phyloP scores from a whole-genome alignment of 768 basidiomycete genomes.

The Boletus edulis region DNA sequence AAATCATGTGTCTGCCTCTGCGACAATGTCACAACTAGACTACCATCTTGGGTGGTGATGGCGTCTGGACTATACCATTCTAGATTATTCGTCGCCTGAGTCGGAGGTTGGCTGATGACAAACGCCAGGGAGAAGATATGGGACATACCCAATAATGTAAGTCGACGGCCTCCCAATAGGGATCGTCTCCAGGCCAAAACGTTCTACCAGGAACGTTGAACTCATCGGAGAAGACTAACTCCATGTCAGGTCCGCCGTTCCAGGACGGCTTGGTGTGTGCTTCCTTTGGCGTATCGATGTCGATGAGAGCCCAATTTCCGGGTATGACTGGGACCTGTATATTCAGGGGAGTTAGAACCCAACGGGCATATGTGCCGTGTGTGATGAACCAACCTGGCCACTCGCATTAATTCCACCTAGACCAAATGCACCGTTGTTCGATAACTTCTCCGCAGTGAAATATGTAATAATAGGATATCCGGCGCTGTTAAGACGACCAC shows the following conservation, averaged over 20 bases:
- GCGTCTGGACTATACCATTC: constrained; percentile 60
- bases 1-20: constrained; percentile 45
- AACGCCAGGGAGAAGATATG: constrained; percentile 24
- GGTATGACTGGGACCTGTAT: constrained; percentile 52
- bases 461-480: constrained; percentile 44
- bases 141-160: constrained; percentile 41
- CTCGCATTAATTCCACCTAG: constrained; percentile 73
- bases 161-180: constrained; percentile 70
- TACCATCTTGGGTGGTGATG: constrained; percentile 49
- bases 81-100: constrained; percentile 44
- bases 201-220: constrained; percentile 73
- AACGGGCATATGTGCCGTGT: background rate
- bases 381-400: constrained; percentile 53
- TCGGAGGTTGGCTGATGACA: constrained; percentile 28
- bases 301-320: constrained; percentile 57
- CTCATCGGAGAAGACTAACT: constrained; percentile 77
- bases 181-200: constrained; percentile 83
- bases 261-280: constrained; percentile 54
- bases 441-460: constrained; percentile 28
- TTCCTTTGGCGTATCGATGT: constrained; percentile 55
- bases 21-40: constrained; percentile 49
- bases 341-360: background rate
- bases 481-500: constrained; percentile 28
- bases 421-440: constrained; percentile 47
- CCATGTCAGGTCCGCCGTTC: constrained; percentile 53